phyloP scores from a whole-genome alignment of 2,329 filamentous ascomycete species.

The Lizonia empirigonia region DNA sequence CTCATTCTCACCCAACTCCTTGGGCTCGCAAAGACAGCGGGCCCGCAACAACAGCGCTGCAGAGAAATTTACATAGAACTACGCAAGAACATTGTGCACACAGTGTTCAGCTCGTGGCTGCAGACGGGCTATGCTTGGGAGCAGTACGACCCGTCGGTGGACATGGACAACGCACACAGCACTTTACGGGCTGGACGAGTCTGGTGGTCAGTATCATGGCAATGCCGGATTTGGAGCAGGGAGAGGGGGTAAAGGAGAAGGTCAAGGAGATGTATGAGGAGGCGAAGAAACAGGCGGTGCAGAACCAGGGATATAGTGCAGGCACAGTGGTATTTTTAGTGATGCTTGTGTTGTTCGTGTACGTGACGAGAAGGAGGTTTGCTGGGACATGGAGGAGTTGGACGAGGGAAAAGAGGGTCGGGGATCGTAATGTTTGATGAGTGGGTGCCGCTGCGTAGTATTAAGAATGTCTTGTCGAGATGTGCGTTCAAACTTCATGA shows the following conservation, averaged over 20 bases:
- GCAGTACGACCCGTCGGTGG: constrained; percentile 92
- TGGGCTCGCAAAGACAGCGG: constrained; percentile 49
- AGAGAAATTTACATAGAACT: constrained; percentile 74
- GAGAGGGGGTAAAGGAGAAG: constrained; percentile 23
- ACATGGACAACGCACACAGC: constrained; percentile 85
- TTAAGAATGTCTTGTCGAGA: too few relatives aligned
- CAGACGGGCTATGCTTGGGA: constrained; percentile 97
- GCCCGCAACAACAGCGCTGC: constrained; percentile 70
- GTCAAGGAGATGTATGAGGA: constrained; percentile 30
- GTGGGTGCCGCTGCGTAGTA: neutral
- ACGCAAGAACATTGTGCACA: constrained; percentile 81
- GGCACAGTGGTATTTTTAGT: constrained; percentile 23
- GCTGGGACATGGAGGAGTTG: constrained; percentile 32
- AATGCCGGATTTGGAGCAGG: constrained; percentile 71
- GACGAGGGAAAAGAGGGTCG: constrained; percentile 17
- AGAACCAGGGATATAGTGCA: constrained; percentile 21
- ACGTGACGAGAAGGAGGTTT: constrained; percentile 32
- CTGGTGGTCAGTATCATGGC: constrained; percentile 94
- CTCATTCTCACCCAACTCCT: constrained; percentile 76
- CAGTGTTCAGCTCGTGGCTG: constrained; percentile 82
- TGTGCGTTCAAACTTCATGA: too few relatives aligned
- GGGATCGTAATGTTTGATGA: constrained; percentile 11
- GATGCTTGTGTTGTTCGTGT: constrained; percentile 26
- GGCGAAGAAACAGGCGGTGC: constrained; percentile 28
- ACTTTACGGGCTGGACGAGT: constrained; percentile 96